A percentile compares a stretch with the other conserved stretches of the same genome.
phyloP scores from a whole-genome alignment of 768 basidiomycete genomes.

The Termitomyces sp. region DNA sequence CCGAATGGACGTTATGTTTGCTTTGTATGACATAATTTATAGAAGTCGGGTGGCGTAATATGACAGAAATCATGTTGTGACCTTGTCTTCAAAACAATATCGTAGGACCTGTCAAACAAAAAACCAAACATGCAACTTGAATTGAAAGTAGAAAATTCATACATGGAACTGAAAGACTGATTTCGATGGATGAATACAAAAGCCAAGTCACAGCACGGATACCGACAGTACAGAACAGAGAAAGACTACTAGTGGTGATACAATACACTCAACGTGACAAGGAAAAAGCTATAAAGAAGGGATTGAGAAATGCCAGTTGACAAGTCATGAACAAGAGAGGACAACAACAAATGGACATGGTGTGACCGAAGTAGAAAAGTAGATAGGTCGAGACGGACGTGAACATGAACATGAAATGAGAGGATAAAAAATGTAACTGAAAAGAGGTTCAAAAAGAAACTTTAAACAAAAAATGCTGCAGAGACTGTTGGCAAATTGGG shows the following conservation, averaged over 20 bases:
- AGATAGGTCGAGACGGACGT: conserved; percentile 1
- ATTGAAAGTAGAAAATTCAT: background rate
- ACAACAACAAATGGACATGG: conserved; percentile 7
- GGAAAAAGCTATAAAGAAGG: conserved; percentile 1
- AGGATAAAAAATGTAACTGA: conserved; percentile 10
- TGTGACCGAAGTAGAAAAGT: conserved; percentile 1
- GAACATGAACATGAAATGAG: conserved; percentile 2
- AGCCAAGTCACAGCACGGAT: background rate
- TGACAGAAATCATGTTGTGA: too few species aligned
- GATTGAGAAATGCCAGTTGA: background rate
- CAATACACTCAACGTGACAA: conserved; percentile 5
- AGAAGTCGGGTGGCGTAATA: too few species aligned
- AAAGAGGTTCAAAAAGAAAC: background rate
- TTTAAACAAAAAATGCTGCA: conserved; percentile 1
- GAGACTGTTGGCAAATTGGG: conserved; percentile 10
- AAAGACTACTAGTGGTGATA: conserved; percentile 5
- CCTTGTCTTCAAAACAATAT: background rate
- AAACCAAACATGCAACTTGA: background rate
- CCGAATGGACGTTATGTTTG: too few species aligned
- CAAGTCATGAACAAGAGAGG: conserved; percentile 1
- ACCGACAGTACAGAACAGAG: background rate
- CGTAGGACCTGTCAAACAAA: too few species aligned
- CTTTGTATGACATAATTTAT: too few species aligned
- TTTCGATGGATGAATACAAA: background rate
- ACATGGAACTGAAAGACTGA: background rate